Percentiles rank a stretch among this genome's conserved stretches.
Evolutionary conservation across 768 basidiomycete species (phyloP).

Genomic region (Xerocomellus amylosporus): DNA sequence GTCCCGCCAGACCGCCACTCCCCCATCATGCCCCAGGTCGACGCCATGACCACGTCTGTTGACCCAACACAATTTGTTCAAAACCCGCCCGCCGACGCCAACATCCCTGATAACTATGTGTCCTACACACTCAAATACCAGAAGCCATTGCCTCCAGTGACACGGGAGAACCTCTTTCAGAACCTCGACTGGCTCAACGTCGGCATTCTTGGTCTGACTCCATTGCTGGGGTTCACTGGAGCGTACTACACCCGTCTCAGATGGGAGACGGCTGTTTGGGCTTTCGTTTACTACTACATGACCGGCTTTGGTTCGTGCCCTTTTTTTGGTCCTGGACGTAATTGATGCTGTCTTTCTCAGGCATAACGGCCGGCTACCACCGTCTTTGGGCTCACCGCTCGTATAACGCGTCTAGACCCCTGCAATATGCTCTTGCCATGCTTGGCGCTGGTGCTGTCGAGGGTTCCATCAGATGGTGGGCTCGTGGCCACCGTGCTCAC

Average conservation of each 20-base stretch:
- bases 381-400: slow-evolving; percentile 95
- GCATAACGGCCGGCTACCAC: slow-evolving; percentile 94
- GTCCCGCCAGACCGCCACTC: slow-evolving; percentile 5
- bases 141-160: slow-evolving; percentile 66
- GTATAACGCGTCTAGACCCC: slow-evolving; percentile 84
- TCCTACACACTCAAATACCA: slow-evolving; percentile 66
- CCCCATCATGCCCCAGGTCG: slow-evolving; percentile 8
- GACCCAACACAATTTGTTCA: slow-evolving; percentile 18
- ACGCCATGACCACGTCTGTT: neutral
- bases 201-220: slow-evolving; percentile 68
- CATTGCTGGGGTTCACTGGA: slow-evolving; percentile 71
- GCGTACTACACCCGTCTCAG: slow-evolving; percentile 60
- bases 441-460: slow-evolving; percentile 88
- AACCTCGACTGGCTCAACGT: slow-evolving; percentile 81
- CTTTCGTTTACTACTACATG: slow-evolving; percentile 67
- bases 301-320: slow-evolving; percentile 73
- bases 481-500: slow-evolving; percentile 89
- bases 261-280: slow-evolving; percentile 72
- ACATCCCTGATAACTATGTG: slow-evolving; percentile 83
- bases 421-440: slow-evolving; percentile 79
- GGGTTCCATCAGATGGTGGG: slow-evolving; percentile 98
- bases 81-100: slow-evolving; percentile 46
- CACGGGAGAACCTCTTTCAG: slow-evolving; percentile 51
- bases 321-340: slow-evolving; percentile 31
- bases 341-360: slow-evolving; percentile 37